phyloP scores from a whole-genome alignment of 176 grass and related monocot species.

The Cocos nucifera region DNA sequence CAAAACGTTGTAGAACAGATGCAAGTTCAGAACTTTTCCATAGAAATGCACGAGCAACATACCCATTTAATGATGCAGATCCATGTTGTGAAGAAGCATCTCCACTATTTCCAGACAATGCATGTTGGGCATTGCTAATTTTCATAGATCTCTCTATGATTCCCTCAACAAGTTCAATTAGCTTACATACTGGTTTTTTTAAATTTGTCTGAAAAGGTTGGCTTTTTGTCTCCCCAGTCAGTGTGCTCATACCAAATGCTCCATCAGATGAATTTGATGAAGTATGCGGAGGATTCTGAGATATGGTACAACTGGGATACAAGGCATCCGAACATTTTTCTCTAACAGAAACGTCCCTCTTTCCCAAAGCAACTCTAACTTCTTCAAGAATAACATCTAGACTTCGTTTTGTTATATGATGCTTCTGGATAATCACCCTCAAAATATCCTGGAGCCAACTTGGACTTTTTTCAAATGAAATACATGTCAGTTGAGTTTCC shows the following conservation, averaged over 20 bases:
- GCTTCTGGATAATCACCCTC: constrained; percentile 42
- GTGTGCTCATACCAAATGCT: background rate
- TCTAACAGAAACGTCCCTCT: constrained; percentile 7
- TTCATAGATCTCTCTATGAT: constrained; percentile 62
- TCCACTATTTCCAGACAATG: constrained; percentile 19
- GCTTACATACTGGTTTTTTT: constrained; percentile 45
- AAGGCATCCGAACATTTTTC: constrained; percentile 4
- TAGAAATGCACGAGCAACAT: constrained; percentile 71
- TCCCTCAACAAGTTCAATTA: constrained; percentile 72
- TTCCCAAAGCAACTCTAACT: constrained; percentile 31
- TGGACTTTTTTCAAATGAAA: constrained; percentile 27
- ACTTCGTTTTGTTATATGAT: constrained; percentile 47
- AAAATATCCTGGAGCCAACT: constrained; percentile 46
- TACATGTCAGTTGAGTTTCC: background rate
- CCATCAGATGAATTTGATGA: constrained; percentile 2
- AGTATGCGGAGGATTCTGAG: background rate
- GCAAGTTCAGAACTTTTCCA: constrained; percentile 76
- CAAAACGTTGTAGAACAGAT: constrained; percentile 49
- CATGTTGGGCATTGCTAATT: constrained; percentile 23
- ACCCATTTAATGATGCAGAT: constrained; percentile 21
- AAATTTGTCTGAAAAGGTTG: constrained; percentile 25
- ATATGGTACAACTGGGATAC: background rate
- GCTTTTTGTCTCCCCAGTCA: constrained; percentile 6
- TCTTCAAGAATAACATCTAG: constrained; percentile 38
- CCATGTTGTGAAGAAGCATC: constrained; percentile 1